Conservation (phyloP, 495 filamentous ascomycete species). For the Xylaria curta region DNA sequence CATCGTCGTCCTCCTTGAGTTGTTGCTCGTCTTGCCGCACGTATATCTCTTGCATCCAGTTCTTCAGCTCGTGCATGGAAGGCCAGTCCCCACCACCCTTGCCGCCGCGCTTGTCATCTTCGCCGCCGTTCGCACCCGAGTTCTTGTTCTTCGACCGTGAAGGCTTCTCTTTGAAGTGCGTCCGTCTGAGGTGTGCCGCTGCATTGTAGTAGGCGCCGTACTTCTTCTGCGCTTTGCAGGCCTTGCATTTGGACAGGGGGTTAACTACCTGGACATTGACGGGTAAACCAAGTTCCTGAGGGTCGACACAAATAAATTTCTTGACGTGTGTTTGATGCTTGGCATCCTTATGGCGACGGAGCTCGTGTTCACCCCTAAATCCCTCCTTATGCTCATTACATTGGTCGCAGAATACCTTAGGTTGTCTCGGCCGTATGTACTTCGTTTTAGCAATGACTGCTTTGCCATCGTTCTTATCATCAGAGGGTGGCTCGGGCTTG, state of each 20-base stretch:
- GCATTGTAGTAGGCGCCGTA: constrained; percentile 97
- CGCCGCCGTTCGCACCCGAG: constrained; percentile 40
- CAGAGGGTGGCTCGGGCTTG: constrained; percentile 31
- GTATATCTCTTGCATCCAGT: constrained; percentile 78
- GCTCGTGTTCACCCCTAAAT: constrained; percentile 93
- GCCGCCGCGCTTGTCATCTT: constrained; percentile 71
- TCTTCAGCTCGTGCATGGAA: constrained; percentile 78
- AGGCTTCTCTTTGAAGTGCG: constrained; percentile 72
- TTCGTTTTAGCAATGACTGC: constrained; percentile 69
- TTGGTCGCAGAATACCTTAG: constrained; percentile 73
- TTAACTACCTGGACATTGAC: constrained; percentile 60
- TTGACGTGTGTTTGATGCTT: constrained; percentile 76
- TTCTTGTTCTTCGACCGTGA: constrained; percentile 49
- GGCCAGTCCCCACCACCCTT: constrained; percentile 86
- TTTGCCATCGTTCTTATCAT: constrained; percentile 48
- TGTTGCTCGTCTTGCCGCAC: constrained; percentile 45
- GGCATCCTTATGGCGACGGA: constrained; percentile 83
- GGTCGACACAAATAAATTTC: constrained; percentile 75
- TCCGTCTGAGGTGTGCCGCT: constrained; percentile 86
- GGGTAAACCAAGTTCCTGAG: constrained; percentile 42
- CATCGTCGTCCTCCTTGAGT: constrained; percentile 42
- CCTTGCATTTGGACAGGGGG: constrained; percentile 82
- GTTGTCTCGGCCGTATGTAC: constrained; percentile 76
- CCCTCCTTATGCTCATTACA: constrained; percentile 83
- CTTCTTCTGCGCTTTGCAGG: constrained; percentile 75